Percentiles rank a stretch among this genome's conserved stretches.
These are phyloP conservation scores for Thelonectria rubi DNA, from an alignment of 2,329 filamentous ascomycete genomes.

Conservation along the genomic window DNA sequence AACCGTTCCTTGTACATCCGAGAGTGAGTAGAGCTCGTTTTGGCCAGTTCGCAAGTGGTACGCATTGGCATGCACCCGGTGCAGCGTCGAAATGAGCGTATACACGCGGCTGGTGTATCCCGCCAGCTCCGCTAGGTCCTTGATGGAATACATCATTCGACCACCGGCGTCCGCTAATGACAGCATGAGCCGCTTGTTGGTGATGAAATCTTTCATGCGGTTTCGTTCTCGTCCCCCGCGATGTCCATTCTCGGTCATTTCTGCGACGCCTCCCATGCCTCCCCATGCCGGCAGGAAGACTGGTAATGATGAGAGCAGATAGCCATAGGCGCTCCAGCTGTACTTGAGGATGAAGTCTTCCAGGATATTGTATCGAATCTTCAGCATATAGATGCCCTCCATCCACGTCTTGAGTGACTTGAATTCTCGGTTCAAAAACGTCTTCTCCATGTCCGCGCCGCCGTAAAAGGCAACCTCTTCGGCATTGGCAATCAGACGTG, in stretches of 20 bases:
- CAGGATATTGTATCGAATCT: constrained; percentile 98
- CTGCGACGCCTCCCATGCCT: constrained; percentile 77
- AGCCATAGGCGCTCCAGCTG: constrained; percentile 97
- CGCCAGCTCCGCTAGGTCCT: constrained; percentile 93
- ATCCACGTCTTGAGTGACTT: constrained; percentile 94
- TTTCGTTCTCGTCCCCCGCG: constrained; percentile 75
- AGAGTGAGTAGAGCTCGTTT: constrained; percentile 85
- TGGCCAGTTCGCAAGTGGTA: constrained; percentile 76
- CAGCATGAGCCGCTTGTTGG: constrained; percentile 97
- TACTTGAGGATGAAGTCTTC: constrained; percentile 99
- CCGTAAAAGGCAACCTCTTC: constrained; percentile 99
- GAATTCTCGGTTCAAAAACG: constrained; percentile 91
- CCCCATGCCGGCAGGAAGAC: constrained; percentile 96
- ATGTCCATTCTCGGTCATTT: constrained; percentile 64
- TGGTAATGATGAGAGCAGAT: constrained; percentile 89
- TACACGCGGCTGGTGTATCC: constrained; percentile 97
- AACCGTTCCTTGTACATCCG: constrained; percentile 91
- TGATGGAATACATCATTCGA: constrained; percentile 99
- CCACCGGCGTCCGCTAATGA: constrained; percentile 95
- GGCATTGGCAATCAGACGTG: constrained; percentile 92
- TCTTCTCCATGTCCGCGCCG: constrained; percentile 92
- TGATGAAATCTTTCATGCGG: constrained; percentile 99
- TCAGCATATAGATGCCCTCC: constrained; percentile 97
- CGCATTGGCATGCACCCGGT: constrained; percentile 89
- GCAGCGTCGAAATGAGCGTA: constrained; percentile 91